Evolutionary conservation across 2,329 filamentous ascomycete species (phyloP).

Genomic region (Ascosphaera apis): DNA sequence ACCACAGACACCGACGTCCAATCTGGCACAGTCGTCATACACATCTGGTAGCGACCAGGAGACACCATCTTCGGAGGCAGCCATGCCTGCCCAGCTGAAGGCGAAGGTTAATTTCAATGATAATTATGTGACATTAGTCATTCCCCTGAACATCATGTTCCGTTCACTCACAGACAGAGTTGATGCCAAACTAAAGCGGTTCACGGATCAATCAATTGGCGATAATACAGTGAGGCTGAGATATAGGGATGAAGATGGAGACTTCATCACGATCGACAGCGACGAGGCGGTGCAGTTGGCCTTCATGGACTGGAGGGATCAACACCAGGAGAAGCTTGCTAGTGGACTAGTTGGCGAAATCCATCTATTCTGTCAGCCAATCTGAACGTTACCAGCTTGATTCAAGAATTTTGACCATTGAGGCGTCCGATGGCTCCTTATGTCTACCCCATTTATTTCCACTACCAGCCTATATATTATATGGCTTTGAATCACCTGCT

Average conservation of each 20-base stretch:
- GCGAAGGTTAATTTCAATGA: conserved; percentile 86
- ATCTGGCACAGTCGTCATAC: conserved; percentile 5
- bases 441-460: too few species aligned
- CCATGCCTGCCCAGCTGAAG: conserved; percentile 56
- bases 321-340: conserved; percentile 34
- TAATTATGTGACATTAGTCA: conserved; percentile 87
- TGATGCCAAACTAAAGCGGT: conserved; percentile 76
- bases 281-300: conserved; percentile 94
- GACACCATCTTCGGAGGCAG: conserved; percentile 15
- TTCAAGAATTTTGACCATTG: conserved; percentile 1
- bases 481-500: too few species aligned
- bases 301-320: conserved; percentile 82
- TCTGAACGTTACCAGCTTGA: conserved; percentile 11
- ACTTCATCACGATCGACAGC: conserved; percentile 79
- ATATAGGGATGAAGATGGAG: conserved; percentile 79
- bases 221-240: conserved; percentile 65
- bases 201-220: conserved; percentile 63
- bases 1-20: conserved; percentile 7
- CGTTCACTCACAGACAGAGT: conserved; percentile 86
- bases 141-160: conserved; percentile 85
- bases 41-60: conserved; percentile 12
- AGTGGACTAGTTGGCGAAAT: conserved; percentile 66
- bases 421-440: neutral
- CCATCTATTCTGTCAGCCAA: conserved; percentile 56
- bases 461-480: too few species aligned